Evolutionary conservation across 441 rosid species (phyloP).

Genomic region (Codiaeum variegatum): DNA sequence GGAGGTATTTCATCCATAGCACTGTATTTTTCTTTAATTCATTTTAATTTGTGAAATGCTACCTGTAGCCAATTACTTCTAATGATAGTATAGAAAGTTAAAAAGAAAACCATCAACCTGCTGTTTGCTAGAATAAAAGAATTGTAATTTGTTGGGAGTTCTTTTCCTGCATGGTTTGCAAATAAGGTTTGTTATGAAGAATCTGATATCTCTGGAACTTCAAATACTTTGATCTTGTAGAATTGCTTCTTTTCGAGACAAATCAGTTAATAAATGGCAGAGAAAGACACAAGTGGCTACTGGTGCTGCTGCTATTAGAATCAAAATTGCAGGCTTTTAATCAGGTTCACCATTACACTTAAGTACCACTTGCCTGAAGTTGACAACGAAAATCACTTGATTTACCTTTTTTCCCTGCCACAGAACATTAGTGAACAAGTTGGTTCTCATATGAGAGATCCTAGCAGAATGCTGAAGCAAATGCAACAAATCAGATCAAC

Average conservation of each 20-base stretch:
- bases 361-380: neutral
- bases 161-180: neutral
- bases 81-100: neutral
- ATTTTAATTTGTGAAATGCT: neutral
- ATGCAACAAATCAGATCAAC: constrained; percentile 80
- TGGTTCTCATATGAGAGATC: constrained; percentile 86
- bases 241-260: constrained; percentile 71
- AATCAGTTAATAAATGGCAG: constrained; percentile 92
- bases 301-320: constrained; percentile 88
- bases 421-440: constrained; percentile 95
- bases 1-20: constrained; percentile 39
- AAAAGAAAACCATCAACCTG: neutral
- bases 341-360: constrained; percentile 56
- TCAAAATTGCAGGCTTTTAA: constrained; percentile 86
- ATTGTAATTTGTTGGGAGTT: neutral
- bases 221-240: constrained; percentile 40
- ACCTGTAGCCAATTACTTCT: neutral
- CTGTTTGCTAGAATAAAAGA: neutral
- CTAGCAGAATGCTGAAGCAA: constrained; percentile 90
- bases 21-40: neutral
- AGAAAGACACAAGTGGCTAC: constrained; percentile 85
- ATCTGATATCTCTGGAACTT: constrained; percentile 10
- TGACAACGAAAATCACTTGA: constrained; percentile 17
- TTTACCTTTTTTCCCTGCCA: constrained; percentile 12
- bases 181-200: constrained; percentile 5